These are phyloP conservation scores for Hydnomerulius pinastri DNA, from an alignment of 768 basidiomycete genomes.

Conservation along the genomic window DNA sequence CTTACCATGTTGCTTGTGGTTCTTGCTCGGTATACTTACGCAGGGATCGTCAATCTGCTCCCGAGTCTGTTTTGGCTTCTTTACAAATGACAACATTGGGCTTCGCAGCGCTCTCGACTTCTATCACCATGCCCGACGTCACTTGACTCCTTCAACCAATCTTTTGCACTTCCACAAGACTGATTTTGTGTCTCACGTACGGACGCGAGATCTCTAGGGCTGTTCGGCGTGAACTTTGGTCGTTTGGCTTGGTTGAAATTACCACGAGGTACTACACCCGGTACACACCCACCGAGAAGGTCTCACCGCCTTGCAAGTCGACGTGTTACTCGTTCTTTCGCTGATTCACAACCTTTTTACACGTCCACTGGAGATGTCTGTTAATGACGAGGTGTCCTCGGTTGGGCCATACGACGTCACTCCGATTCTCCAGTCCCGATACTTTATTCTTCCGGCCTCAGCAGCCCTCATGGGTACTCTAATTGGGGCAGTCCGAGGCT, in stretches of 20 bases:
- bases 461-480: conserved; percentile 63
- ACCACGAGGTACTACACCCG: background rate
- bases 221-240: no score
- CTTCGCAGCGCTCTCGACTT: no score
- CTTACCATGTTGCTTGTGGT: background rate
- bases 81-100: no score
- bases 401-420: conserved; percentile 29
- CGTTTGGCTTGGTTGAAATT: background rate
- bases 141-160: no score
- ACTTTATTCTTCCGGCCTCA: conserved; percentile 61
- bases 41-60: no score
- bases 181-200: no score
- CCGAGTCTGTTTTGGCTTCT: no score
- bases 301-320: no score
- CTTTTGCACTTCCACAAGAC: no score
- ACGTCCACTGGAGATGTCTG: conserved; percentile 17
- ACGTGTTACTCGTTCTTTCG: background rate
- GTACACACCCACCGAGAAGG: background rate
- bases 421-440: conserved; percentile 43
- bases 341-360: background rate
- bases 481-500: conserved; percentile 74
- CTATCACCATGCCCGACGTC: no score
- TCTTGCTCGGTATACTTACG: no score
- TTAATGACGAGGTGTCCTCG: conserved; percentile 4
- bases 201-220: no score